These are phyloP conservation scores for Plasmodium malariae DNA, from an alignment of 169 alveolate species.

Conservation along the genomic window DNA sequence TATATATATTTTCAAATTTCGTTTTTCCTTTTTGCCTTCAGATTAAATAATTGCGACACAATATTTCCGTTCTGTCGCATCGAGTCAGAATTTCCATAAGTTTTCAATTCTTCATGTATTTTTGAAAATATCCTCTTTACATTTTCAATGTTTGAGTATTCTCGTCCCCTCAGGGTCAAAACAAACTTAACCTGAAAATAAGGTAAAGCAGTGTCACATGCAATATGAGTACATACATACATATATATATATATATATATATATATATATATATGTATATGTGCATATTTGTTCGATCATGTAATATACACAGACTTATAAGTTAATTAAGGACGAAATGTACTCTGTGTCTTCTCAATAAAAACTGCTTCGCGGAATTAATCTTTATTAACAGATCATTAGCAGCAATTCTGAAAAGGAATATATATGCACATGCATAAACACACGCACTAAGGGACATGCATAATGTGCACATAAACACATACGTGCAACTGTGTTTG, in stretches of 20 bases:
- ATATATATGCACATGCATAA: background rate
- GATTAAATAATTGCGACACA: constrained; percentile 63
- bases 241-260: background rate
- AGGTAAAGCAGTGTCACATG: background rate
- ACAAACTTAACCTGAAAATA: constrained; percentile 47
- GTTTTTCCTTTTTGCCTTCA: constrained; percentile 62
- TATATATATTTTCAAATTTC: background rate
- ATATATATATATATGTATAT: background rate
- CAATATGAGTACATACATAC: background rate
- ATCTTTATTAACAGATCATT: constrained; percentile 65
- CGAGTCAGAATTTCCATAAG: constrained; percentile 52
- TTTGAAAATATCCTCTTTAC: constrained; percentile 50
- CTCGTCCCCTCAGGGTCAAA: constrained; percentile 71
- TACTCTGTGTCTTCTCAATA: constrained; percentile 59
- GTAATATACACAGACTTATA: too few species aligned
- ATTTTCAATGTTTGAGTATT: constrained; percentile 60
- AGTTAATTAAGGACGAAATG: background rate
- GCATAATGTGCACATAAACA: background rate
- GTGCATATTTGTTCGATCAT: background rate
- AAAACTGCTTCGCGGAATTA: constrained; percentile 72
- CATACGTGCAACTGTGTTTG: background rate
- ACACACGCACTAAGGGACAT: background rate
- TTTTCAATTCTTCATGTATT: constrained; percentile 65
- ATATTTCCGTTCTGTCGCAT: constrained; percentile 67
- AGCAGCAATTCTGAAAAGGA: constrained; percentile 43